Evolutionary conservation across 106 monocot species (phyloP).

Genomic region (Cymbidium sinense): DNA sequence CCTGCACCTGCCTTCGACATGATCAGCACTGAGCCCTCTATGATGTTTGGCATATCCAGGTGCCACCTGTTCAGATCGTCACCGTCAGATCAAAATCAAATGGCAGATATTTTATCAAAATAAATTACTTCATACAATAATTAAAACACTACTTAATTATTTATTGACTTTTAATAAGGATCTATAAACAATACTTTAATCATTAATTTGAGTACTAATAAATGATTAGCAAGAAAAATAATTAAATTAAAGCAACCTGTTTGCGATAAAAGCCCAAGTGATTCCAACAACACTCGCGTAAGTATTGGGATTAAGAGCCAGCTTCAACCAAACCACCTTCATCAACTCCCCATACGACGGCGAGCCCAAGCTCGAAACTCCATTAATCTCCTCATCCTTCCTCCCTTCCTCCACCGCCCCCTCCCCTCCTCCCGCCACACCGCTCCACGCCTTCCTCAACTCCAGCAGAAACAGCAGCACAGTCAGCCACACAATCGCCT

Average conservation of each 20-base stretch:
- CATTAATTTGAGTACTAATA: no score
- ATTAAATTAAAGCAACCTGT: conserved; percentile 19
- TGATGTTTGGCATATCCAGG: conserved; percentile 48
- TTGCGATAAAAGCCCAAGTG: conserved; percentile 46
- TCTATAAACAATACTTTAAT: no score
- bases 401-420: neutral
- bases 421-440: neutral
- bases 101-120: no score
- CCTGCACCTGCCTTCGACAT: conserved; percentile 75
- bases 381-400: neutral
- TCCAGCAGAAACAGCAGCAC: conserved; percentile 61
- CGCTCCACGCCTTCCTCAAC: conserved; percentile 29
- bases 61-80: conserved; percentile 37
- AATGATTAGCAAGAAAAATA: no score
- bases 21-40: conserved; percentile 57
- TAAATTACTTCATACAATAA: no score
- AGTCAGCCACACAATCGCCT: conserved; percentile 61
- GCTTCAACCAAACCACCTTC: conserved; percentile 63
- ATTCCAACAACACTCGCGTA: conserved; percentile 63
- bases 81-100: no score
- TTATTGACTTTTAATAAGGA: no score
- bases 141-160: no score
- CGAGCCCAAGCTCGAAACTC: neutral
- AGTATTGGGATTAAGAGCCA: conserved; percentile 59
- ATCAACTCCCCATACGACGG: conserved; percentile 28